Conservation (phyloP, 352 stramenopile genomes). For the Phytophthora ramorum region DNA sequence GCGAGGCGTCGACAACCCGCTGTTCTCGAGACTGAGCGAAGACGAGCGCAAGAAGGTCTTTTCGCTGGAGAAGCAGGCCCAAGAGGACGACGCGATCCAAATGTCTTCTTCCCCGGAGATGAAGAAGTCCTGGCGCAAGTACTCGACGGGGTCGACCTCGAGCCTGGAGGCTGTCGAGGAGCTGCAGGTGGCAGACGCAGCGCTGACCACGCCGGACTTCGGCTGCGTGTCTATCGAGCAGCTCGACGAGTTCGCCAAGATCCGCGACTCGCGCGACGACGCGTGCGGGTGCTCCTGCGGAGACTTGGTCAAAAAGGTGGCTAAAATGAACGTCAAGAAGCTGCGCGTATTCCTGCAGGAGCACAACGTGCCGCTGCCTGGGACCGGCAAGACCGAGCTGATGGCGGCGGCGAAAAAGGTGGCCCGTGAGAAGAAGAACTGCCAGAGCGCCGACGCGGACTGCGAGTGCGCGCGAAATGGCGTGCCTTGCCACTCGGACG, state of each 20-base stretch:
- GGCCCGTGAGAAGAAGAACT: slow-evolving; percentile 77
- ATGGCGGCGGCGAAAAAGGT: slow-evolving; percentile 71
- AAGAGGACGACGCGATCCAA: slow-evolving; percentile 30
- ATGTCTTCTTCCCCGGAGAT: slow-evolving; percentile 33
- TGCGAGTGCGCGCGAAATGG: slow-evolving; percentile 84
- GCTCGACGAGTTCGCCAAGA: slow-evolving; percentile 83
- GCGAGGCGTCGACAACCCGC: slow-evolving; percentile 72
- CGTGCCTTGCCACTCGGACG: slow-evolving; percentile 77
- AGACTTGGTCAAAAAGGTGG: slow-evolving; percentile 83
- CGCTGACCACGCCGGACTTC: slow-evolving; percentile 63
- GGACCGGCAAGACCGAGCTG: slow-evolving; percentile 69
- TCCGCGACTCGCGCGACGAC: slow-evolving; percentile 81
- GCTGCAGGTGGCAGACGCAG: slow-evolving; percentile 27
- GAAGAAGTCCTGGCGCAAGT: slow-evolving; percentile 40
- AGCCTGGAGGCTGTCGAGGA: slow-evolving; percentile 28
- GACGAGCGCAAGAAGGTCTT: slow-evolving; percentile 77
- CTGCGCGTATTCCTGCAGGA: slow-evolving; percentile 72
- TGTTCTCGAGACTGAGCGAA: slow-evolving; percentile 79
- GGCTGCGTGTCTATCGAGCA: slow-evolving; percentile 84
- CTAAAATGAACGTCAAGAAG: slow-evolving; percentile 88
- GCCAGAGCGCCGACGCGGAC: slow-evolving; percentile 54
- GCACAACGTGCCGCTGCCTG: slow-evolving; percentile 52
- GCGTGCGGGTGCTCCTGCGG: slow-evolving; percentile 83
- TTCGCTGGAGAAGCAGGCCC: slow-evolving; percentile 38
- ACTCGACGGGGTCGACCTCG: slow-evolving; percentile 36